Evolutionary conservation across 805 yeast species (phyloP), one percentile per base, ranked within the genome.

Genomic region (Torulaspora microellipsoides): DNA sequence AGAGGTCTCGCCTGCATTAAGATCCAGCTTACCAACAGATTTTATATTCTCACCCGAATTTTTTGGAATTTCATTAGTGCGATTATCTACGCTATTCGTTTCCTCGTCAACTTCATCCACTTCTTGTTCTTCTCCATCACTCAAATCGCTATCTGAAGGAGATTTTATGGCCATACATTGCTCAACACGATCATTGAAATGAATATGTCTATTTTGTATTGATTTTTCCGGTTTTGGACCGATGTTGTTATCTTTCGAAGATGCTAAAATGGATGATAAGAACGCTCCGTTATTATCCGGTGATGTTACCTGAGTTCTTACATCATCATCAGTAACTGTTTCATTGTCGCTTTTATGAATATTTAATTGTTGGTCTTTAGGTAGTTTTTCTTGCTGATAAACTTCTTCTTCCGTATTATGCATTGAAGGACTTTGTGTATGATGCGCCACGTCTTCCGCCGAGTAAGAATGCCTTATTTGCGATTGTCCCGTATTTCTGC

Each of bases 131-230:
- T 31, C 45, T 25, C 11, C 39, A 31, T 47, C 47, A 29, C 38
- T 40, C 12, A 14, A 33, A 20, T 38, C 43, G 27, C 64, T 38
- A 58, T 59, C 40, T 51, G 60, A 36, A 28, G 49, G 44, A 50
- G 55, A 29, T 56, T 66, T 37, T 75, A 90, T 61, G 0, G 95
- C 90, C 49, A 86, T 81, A 65, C 99, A 93, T 65, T 93, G 99
- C 62, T 88, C 90, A 27, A 93, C 99, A 42, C 89, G 80, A 60
- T 88, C 95, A 62, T 84, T 93, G 68, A 93, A 93, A 65, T 90
- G 98, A 48, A 93, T 90, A 54, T 78, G 95, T 48, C 95, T 52
- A 39, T 54, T 49, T 27, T 53, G 58, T 17, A 39, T 44, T 31
- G 42, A 15, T 23, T 38, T 36, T 11, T 36, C 45, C 5, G 44